phyloP scores from a whole-genome alignment of 371 early-diverging fungal species.

The Apophysomyces elegans region DNA sequence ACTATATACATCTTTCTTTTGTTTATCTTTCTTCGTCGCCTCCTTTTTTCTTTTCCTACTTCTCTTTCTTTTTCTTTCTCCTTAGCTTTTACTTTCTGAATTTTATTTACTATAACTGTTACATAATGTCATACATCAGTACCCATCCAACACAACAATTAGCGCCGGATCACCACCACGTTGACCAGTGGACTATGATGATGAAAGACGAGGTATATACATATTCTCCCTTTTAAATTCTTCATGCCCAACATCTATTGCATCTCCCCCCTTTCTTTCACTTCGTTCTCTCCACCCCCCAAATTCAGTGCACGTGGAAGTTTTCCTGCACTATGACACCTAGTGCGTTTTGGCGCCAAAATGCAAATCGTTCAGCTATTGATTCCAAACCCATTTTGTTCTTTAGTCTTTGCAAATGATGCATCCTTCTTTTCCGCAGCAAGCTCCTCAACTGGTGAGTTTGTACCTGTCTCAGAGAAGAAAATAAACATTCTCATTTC shows the following conservation, averaged over 20 bases:
- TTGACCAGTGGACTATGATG: conserved; percentile 8
- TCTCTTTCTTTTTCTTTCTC: neutral
- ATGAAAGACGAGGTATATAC: conserved; percentile 8
- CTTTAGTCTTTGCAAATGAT: conserved; percentile 4
- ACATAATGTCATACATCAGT: conserved; percentile 9
- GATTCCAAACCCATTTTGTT: conserved; percentile 4
- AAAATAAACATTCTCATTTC: neutral
- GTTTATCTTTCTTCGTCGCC: no score
- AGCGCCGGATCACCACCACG: neutral
- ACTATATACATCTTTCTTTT: neutral
- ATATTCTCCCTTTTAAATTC: neutral
- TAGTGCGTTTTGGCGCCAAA: conserved; percentile 2
- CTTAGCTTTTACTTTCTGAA: neutral
- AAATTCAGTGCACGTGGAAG: conserved; percentile 6
- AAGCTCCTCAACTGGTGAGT: conserved; percentile 7
- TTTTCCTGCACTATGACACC: conserved; percentile 9
- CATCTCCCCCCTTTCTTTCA: neutral
- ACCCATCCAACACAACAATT: neutral
- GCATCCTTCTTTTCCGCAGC: conserved; percentile 6
- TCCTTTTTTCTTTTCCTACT: no score
- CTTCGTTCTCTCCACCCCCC: neutral
- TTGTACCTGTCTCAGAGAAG: neutral
- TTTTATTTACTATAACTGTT: neutral
- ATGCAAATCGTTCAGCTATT: conserved; percentile 1
- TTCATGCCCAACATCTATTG: neutral